Conservation (phyloP, 148 eudicot genomes). For the Spergularia marina region DNA sequence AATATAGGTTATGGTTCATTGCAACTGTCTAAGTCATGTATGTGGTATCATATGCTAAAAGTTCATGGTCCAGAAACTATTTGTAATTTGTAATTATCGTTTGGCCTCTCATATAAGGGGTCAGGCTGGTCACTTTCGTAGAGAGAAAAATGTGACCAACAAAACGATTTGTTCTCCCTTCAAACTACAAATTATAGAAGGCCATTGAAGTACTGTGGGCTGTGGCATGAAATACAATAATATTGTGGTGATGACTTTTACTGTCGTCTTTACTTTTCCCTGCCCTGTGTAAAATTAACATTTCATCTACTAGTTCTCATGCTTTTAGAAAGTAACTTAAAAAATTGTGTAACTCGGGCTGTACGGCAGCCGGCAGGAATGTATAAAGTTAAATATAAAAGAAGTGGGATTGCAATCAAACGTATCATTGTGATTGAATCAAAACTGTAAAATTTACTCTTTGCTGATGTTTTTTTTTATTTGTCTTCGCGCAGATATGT, state of each 20-base stretch:
- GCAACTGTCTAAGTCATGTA: constrained; percentile 2
- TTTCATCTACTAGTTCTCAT: not conserved
- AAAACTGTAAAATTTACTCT: not conserved
- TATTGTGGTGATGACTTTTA: not conserved
- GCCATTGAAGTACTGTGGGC: not conserved
- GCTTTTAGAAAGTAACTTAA: not conserved
- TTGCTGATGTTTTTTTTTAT: not conserved
- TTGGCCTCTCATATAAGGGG: not conserved
- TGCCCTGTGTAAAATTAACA: not conserved
- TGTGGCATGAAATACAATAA: not conserved
- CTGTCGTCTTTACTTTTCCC: not conserved
- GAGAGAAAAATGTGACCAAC: no score
- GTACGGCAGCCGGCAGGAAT: not conserved
- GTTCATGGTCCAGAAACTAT: constrained; percentile 6
- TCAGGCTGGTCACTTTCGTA: no score
- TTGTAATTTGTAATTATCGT: not conserved
- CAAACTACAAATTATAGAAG: not conserved
- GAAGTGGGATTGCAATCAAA: not conserved
- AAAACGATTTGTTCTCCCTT: not conserved
- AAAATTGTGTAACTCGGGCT: not conserved
- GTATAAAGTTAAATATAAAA: not conserved
- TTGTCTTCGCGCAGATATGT: constrained; percentile 49
- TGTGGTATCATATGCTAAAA: constrained; percentile 14
- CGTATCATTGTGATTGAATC: not conserved
- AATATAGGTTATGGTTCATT: not conserved